A percentile compares a stretch with the other conserved stretches of the same genome.
These are phyloP conservation scores for Cyclotella sp. DNA, from an alignment of 108 stramenopile genomes.

Conservation along the genomic window DNA sequence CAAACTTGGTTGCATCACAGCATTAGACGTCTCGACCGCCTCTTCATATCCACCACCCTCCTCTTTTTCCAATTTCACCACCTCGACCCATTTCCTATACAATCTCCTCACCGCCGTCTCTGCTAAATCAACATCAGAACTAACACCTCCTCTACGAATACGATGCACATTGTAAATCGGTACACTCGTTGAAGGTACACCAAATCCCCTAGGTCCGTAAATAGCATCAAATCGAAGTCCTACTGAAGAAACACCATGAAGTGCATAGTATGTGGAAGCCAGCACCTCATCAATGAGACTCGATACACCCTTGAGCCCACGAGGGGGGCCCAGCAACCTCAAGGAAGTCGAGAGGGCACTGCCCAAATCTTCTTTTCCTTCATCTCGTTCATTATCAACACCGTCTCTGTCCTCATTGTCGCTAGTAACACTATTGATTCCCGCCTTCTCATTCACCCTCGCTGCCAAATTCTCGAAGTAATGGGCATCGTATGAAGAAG, in stretches of 20 bases:
- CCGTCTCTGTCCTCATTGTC: background rate
- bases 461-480: slow-evolving; percentile 28
- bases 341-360: background rate
- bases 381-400: background rate
- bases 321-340: slow-evolving; percentile 13
- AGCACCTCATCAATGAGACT: slow-evolving; percentile 73
- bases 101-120: slow-evolving; percentile 31
- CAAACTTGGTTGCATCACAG: slow-evolving; percentile 19
- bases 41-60: background rate
- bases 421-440: background rate
- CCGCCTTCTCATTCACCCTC: slow-evolving; percentile 34
- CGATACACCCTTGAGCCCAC: slow-evolving; percentile 42
- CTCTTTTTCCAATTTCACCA: slow-evolving; percentile 5
- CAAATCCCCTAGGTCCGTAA: slow-evolving; percentile 79
- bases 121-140: slow-evolving; percentile 42
- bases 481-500: slow-evolving; percentile 48
- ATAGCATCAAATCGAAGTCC: slow-evolving; percentile 68
- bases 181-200: slow-evolving; percentile 53
- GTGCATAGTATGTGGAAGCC: slow-evolving; percentile 59
- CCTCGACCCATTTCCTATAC: slow-evolving; percentile 33
- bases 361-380: slow-evolving; percentile 25
- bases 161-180: slow-evolving; percentile 36
- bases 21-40: background rate
- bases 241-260: slow-evolving; percentile 52
- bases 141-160: slow-evolving; percentile 34